These are phyloP conservation scores for Aeschynomene evenia DNA, from an alignment of 306 rosid genomes.

Conservation along the genomic window DNA sequence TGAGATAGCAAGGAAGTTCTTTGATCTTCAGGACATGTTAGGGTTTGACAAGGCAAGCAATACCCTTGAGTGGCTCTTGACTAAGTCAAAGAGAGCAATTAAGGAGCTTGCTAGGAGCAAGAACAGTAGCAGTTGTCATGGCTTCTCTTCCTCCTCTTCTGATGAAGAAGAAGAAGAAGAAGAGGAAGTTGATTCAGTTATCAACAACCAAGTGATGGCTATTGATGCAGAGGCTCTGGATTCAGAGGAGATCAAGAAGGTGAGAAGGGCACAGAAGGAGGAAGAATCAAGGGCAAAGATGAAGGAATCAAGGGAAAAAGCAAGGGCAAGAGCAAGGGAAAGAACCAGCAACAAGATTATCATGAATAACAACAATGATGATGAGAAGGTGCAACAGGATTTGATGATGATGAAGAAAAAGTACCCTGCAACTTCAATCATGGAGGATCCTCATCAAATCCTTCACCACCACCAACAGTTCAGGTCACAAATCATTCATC, in stretches of 20 bases:
- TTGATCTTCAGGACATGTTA: conserved; percentile 88
- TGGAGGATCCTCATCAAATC: conserved; percentile 39
- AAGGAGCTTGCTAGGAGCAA: conserved; percentile 40
- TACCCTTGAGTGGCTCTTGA: conserved; percentile 85
- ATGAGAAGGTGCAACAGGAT: not conserved
- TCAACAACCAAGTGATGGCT: not conserved
- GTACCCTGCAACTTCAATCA: conserved; percentile 28
- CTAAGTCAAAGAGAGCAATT: conserved; percentile 62
- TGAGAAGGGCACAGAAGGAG: conserved; percentile 17
- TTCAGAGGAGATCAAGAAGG: not conserved
- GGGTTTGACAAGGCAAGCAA: conserved; percentile 92
- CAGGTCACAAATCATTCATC: conserved; percentile 24
- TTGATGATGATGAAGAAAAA: conserved; percentile 34
- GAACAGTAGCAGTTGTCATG: not conserved
- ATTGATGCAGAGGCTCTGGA: not conserved
- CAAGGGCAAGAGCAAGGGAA: conserved; percentile 74
- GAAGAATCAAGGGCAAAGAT: conserved; percentile 21
- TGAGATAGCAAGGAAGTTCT: conserved; percentile 75
- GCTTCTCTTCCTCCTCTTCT: conserved; percentile 30
- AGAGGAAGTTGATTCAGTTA: not conserved
- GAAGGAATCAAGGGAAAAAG: conserved; percentile 59
- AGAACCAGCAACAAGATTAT: conserved; percentile 57
- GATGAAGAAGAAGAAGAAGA: conserved; percentile 37
- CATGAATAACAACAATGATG: not conserved
- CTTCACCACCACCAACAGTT: conserved; percentile 38